phyloP scores from a whole-genome alignment of 805 yeast species.

The Yamadazyma insecticola region DNA sequence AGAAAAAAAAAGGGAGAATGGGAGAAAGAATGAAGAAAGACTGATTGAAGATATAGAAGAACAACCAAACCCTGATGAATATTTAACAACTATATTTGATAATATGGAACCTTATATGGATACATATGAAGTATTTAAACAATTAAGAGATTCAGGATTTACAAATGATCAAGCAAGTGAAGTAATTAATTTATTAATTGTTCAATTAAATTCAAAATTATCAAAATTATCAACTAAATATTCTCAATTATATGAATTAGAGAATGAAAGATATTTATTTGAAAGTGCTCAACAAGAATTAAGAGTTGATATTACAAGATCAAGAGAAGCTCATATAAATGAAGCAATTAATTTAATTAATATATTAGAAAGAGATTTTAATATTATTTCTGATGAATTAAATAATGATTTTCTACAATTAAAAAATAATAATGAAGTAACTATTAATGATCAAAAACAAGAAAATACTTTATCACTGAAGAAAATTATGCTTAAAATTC shows the following conservation, averaged over 20 bases:
- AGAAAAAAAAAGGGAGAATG: too few relatives aligned
- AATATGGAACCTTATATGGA: constrained; percentile 42
- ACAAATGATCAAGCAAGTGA: constrained; percentile 57
- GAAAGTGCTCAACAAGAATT: constrained; percentile 91
- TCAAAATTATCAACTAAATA: constrained; percentile 43
- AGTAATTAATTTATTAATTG: constrained; percentile 45
- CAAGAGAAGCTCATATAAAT: constrained; percentile 66
- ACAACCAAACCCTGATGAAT: constrained; percentile 7
- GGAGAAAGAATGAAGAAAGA: too few relatives aligned
- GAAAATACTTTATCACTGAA: constrained; percentile 76
- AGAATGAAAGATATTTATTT: constrained; percentile 82
- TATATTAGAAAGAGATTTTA: constrained; percentile 66
- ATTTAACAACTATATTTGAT: constrained; percentile 55
- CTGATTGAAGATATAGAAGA: too few relatives aligned
- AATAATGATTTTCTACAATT: constrained; percentile 53
- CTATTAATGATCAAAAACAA: constrained; percentile 79
- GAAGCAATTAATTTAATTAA: constrained; percentile 64
- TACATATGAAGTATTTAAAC: constrained; percentile 49
- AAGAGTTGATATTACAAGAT: constrained; percentile 67
- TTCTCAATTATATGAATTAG: constrained; percentile 62
- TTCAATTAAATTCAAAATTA: constrained; percentile 39
- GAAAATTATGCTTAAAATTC: constrained; percentile 62
- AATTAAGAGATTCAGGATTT: constrained; percentile 54
- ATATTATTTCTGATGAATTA: constrained; percentile 70
- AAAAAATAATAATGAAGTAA: constrained; percentile 77